These are phyloP conservation scores for Chrysanthemum lavandulifolium DNA, from an alignment of 129 eudicot species.

Conservation along the genomic window DNA sequence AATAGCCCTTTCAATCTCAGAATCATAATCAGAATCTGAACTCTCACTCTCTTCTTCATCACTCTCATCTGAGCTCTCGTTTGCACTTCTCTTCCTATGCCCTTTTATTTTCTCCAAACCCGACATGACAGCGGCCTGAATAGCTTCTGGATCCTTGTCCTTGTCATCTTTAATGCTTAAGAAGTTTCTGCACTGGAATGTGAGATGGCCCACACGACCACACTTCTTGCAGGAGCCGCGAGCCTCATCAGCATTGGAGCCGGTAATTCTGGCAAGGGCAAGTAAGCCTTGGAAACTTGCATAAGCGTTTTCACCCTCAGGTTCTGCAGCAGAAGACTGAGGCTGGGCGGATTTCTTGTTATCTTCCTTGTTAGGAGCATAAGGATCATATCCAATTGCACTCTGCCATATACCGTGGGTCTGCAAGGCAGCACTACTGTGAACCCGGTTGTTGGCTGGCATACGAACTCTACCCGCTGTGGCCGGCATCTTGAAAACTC, in stretches of 20 bases:
- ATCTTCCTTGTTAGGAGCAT: conserved; percentile 85
- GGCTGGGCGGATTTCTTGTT: conserved; percentile 48
- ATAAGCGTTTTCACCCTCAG: conserved; percentile 82
- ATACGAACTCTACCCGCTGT: conserved; percentile 99
- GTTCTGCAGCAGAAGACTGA: conserved; percentile 41
- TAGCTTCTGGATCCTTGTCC: conserved; percentile 62
- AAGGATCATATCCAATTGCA: conserved; percentile 91
- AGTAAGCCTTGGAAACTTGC: conserved; percentile 85
- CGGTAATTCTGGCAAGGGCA: conserved; percentile 74
- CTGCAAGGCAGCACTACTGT: conserved; percentile 92
- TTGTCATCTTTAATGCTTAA: conserved; percentile 72
- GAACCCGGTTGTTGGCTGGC: conserved; percentile 99
- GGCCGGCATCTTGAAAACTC: conserved; percentile 79
- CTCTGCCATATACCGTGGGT: conserved; percentile 98
- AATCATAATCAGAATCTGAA: conserved; percentile 82
- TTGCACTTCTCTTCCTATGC: conserved; percentile 30
- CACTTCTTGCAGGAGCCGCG: conserved; percentile 95
- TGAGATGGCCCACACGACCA: conserved; percentile 92
- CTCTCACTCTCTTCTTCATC: conserved; percentile 86
- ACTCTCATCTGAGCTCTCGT: conserved; percentile 60
- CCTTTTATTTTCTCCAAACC: conserved; percentile 85
- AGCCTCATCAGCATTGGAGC: conserved; percentile 77
- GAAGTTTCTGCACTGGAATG: conserved; percentile 85
- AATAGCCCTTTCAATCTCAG: conserved; percentile 80
- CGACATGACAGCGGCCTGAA: conserved; percentile 70